Percentiles rank a stretch among this genome's conserved stretches.
Conservation (phyloP, 257 asterid species). For the Cordia subcordata region DNA sequence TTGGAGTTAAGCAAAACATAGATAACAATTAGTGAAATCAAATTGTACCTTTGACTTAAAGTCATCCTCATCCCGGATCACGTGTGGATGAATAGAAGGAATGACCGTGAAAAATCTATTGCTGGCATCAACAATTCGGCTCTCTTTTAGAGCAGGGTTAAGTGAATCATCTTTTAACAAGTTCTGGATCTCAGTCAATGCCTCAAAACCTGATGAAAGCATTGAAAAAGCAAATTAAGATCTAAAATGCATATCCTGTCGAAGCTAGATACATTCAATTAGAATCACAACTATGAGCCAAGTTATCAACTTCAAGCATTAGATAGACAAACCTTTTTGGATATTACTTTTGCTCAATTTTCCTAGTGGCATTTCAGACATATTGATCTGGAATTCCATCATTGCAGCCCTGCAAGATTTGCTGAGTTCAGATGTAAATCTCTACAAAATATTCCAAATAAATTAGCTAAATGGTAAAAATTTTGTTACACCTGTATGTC, state of each 20-base stretch:
- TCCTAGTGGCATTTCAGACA: conserved; percentile 99
- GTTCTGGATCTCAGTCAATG: conserved; percentile 89
- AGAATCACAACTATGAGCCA: not conserved
- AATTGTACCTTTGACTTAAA: conserved; percentile 67
- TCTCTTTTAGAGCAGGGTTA: conserved; percentile 57
- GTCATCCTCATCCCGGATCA: conserved; percentile 79
- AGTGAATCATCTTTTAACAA: conserved; percentile 35
- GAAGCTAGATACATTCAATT: not conserved
- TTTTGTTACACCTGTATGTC: conserved; percentile 64
- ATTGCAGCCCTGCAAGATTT: conserved; percentile 79
- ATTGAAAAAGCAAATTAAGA: conserved; percentile 14
- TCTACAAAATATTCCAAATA: conserved; percentile 12
- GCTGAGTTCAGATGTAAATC: conserved; percentile 18
- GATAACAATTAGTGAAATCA: conserved; percentile 2
- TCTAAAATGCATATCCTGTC: not conserved
- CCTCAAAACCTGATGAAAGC: conserved; percentile 73
- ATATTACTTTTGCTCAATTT: conserved; percentile 87
- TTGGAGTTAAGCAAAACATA: not conserved
- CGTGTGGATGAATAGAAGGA: conserved; percentile 91
- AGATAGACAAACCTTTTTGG: conserved; percentile 58
- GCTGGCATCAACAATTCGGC: conserved; percentile 85
- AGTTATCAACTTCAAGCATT: not conserved
- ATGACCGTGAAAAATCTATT: conserved; percentile 90
- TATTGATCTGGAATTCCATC: conserved; percentile 97
- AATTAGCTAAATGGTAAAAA: conserved; percentile 11